A percentile compares a stretch with the other conserved stretches of the same genome.
Conservation (phyloP, 2,329 filamentous ascomycete genomes). For the Ascochyta pisi region DNA sequence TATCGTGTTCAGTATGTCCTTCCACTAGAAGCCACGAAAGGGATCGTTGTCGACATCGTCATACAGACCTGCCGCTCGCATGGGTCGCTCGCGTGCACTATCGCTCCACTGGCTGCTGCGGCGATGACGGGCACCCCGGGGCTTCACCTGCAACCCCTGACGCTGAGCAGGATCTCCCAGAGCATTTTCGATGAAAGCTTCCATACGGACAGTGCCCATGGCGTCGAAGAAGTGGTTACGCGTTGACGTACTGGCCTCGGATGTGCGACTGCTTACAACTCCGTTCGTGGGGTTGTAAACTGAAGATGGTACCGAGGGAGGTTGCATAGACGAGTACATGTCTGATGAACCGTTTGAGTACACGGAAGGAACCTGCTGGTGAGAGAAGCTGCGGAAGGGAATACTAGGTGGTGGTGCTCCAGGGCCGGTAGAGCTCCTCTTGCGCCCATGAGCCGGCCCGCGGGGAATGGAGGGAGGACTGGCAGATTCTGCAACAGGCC, state of each 20-base stretch:
- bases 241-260: conserved; percentile 58
- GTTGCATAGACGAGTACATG: conserved; percentile 42
- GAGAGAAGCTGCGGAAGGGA: conserved; percentile 79
- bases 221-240: conserved; percentile 77
- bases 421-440: conserved; percentile 87
- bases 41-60: conserved; percentile 48
- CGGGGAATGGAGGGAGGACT: conserved; percentile 76
- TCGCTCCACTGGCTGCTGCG: conserved; percentile 48
- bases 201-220: conserved; percentile 91
- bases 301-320: conserved; percentile 47
- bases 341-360: conserved; percentile 51
- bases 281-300: conserved; percentile 50
- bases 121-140: conserved; percentile 38
- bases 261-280: conserved; percentile 59
- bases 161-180: conserved; percentile 32
- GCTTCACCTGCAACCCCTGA: conserved; percentile 19
- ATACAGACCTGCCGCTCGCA: conserved; percentile 39
- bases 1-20: not conserved
- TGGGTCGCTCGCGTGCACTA: conserved; percentile 39
- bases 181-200: conserved; percentile 80
- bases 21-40: conserved; percentile 44
- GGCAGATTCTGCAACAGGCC: conserved; percentile 66
- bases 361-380: conserved; percentile 50
- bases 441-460: conserved; percentile 76
- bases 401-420: conserved; percentile 71